A percentile compares a stretch with the other conserved stretches of the same genome.
phyloP scores from a whole-genome alignment of 106 monocot species.

The Dendrobium officinale region DNA sequence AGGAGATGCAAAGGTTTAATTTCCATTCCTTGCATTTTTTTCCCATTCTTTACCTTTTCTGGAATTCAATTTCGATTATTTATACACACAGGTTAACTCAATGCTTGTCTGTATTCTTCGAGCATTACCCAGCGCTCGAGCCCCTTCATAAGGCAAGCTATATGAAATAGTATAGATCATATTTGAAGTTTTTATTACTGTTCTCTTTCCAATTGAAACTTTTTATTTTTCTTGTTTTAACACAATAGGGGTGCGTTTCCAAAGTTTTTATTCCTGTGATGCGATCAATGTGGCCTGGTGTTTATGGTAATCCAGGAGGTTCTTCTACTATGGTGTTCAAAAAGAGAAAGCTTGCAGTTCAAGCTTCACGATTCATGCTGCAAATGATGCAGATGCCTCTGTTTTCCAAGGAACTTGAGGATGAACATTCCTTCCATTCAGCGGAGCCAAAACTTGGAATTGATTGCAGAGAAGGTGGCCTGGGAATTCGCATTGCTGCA shows the following conservation, averaged over 20 bases:
- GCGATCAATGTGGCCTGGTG: slow-evolving; percentile 84
- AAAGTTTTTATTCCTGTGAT: slow-evolving; percentile 74
- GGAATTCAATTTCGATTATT: background rate
- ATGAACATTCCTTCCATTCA: slow-evolving; percentile 13
- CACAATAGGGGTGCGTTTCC: slow-evolving; percentile 60
- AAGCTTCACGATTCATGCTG: slow-evolving; percentile 74
- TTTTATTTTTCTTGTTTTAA: background rate
- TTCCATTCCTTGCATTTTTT: background rate
- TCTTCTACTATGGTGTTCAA: slow-evolving; percentile 32
- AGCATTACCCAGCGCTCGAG: slow-evolving; percentile 80
- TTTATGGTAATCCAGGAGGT: slow-evolving; percentile 68
- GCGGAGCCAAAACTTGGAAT: slow-evolving; percentile 25
- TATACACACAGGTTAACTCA: slow-evolving; percentile 60
- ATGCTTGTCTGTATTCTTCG: slow-evolving; percentile 92
- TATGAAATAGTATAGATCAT: background rate
- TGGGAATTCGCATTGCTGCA: slow-evolving; percentile 78
- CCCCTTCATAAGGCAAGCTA: slow-evolving; percentile 56
- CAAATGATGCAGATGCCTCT: slow-evolving; percentile 90
- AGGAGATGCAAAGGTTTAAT: slow-evolving; percentile 58
- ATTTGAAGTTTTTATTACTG: background rate
- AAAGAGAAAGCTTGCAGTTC: slow-evolving; percentile 63
- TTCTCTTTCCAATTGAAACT: background rate
- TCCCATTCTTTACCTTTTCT: background rate
- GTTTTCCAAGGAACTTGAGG: slow-evolving; percentile 30
- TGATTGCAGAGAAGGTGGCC: slow-evolving; percentile 67